phyloP scores from a whole-genome alignment of 345 rosid species.

The Camelina laxa region DNA sequence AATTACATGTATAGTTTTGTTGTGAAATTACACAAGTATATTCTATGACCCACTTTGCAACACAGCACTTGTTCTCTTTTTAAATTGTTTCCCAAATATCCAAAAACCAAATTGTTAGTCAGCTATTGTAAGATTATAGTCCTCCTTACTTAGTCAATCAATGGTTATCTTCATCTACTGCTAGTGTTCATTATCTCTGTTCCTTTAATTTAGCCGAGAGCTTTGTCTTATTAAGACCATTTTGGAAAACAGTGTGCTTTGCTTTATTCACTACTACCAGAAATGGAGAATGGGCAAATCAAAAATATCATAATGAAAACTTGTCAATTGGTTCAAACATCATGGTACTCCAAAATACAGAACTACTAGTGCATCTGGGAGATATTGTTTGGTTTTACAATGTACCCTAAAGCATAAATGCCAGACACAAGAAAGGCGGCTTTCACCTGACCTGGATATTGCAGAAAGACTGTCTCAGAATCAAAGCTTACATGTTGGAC shows the following conservation, averaged over 20 bases:
- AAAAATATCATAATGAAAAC: neutral
- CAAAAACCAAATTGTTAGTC: too few relatives aligned
- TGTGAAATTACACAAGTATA: neutral
- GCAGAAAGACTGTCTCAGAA: constrained; percentile 19
- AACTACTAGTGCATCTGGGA: constrained; percentile 26
- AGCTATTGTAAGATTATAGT: neutral
- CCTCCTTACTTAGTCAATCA: neutral
- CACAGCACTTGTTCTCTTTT: neutral
- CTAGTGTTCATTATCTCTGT: neutral
- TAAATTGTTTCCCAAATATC: too few relatives aligned
- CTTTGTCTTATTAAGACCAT: neutral
- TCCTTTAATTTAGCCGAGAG: neutral
- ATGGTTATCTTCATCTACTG: neutral
- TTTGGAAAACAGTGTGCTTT: neutral
- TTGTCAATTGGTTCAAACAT: constrained; percentile 19
- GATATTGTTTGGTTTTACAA: constrained; percentile 32
- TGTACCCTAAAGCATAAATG: constrained; percentile 31
- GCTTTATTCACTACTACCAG: neutral
- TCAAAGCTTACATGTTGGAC: constrained; percentile 29
- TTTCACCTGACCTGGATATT: constrained; percentile 24
- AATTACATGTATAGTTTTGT: constrained; percentile 1
- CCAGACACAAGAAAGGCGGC: constrained; percentile 30
- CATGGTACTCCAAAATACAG: constrained; percentile 19
- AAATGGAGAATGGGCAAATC: neutral
- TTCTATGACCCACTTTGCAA: neutral